Base-by-base conservation (phyloP, 768 basidiomycete species). In the Leucogyrophana mollusca region DNA sequence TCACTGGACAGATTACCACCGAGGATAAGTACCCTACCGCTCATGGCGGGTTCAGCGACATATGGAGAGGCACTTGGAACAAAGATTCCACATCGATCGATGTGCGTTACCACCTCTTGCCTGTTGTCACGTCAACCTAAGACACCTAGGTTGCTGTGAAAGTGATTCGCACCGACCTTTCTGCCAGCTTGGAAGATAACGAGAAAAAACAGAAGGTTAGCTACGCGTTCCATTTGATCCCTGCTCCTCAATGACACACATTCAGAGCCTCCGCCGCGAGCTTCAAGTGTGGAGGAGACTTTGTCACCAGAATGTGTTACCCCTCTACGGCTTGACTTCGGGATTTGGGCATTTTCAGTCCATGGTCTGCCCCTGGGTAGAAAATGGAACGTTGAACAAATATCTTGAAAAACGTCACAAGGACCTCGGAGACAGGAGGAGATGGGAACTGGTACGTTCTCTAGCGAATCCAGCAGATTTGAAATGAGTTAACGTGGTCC, bases 281-380 rank as follows among this genome's bases (percentile, higher is more conserved):
- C 45, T 61, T 18, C 40, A 44, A 20, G 57, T 53, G 5, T 61
- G 60, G 60, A 47, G 36, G 34, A 30, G 40, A 39, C 45, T 61
- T 6, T 4, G 23, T 2, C 56, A 61, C 39, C 22, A 8, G 10
- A 68, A 71, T 41, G 40, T 69, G 4, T 51, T 69, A 17, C 63
- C 62, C 4, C 42, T 71, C 1, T 56, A 57, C 16, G 68, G 68
- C 4, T 50, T 56, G 3, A 53, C 61, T 11, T 49, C 45, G 14
- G 57, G 45, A 18, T 71, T 65, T 25, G 66, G 69, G 22, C 58
- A 52, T 4, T 50, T 54, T 24, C 45, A 48, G 11, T 64, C 66
- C 33, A 58, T 64, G 55, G 60, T 69, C 34, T 68, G 58, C 45
- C 66, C 68, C 4, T 68, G 68, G 67, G 48, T 54, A 21, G 14